Evolutionary conservation across 2,329 filamentous ascomycete species (phyloP), one percentile per base, ranked within the genome.

Genomic region (Cytospora piceae): DNA sequence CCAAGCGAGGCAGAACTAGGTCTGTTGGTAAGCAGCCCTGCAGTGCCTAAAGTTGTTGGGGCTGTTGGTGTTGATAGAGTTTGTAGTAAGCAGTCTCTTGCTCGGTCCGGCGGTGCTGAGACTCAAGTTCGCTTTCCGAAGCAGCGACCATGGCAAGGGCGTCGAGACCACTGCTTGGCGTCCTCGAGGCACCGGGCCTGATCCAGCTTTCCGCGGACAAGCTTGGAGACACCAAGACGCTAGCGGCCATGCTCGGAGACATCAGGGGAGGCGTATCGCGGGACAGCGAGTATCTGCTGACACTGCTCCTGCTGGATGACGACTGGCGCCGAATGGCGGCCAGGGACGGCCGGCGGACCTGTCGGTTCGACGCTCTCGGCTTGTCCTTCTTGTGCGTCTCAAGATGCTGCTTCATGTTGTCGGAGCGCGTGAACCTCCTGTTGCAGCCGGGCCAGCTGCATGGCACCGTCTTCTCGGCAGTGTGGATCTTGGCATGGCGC

Each of bases 381-480:
- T 85, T 85, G 69, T 87, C 84, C 76, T 88, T 88, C 77, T 86
- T 89, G 75, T 94, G 91, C 0, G 90, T 93, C 72, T 91, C 86
- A 34, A 92, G 83, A 73, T 94, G 91, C 78, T 93, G 91, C 82
- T 93, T 92, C 91, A 94, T 94, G 81, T 94, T 94, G 81, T 94
- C 91, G 71, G 90, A 88, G 69, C 91, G 89, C 14, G 90, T 93
- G 72, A 94, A 94, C 73, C 90, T 91, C 79, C 93, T 93, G 57
- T 63, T 53, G 52, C 67, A 68, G 67, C 89, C 89, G 0, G 83
- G 79, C 72, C 84, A 91, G 37, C 87, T 83, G 77, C 87, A 89
- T 46, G 83, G 85, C 27, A 92, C 89, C 17, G 88, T 88, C 79
- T 94, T 94, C 77, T 92, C 90, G 58, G 90, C 90, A 1, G 90